Evolutionary conservation across 345 rosid genomes (phyloP), one percentile per base, ranked within the genome.

Genomic region (Iberis pinnata): DNA sequence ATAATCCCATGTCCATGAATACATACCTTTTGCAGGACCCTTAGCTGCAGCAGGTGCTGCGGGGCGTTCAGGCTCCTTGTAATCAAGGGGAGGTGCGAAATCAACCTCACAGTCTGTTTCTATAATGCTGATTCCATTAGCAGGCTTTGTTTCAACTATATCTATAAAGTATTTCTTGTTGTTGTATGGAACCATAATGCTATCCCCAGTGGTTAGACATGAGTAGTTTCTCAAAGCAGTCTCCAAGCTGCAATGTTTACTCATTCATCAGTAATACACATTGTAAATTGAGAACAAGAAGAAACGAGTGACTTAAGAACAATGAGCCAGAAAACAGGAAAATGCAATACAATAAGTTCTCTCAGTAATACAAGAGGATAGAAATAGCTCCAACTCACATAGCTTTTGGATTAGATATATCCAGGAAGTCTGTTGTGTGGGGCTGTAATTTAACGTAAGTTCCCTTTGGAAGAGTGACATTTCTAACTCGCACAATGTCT

Each of bases 31-130:
- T n/a, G n/a, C n/a, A n/a, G n/a, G n/a, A n/a, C n/a, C n/a, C n/a
- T n/a, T n/a, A n/a, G n/a, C n/a, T n/a, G n/a, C n/a, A n/a, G n/a
- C 60, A 20, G 51, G 68, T 33, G 66, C 22, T 46, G 67, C 27
- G 31, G 17, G 35, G 59, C 5, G 73, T 75, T 76, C 82, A 16
- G 72, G 73, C 63, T 78, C 90, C 70, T 69, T 75, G 49, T 75
- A 78, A 61, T 78, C 87, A 27, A 83, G 81, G 64, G 89, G 86
- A 22, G 78, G 77, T 40, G 82, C 82, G 27, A 80, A 83, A 67
- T 76, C 90, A 17, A 83, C 90, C 61, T 83, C 90, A 38, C 80
- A 80, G 46, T 80, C 90, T 3, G 90, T 80, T 58, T 83, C 90
- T 18, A 80, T 80, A 31, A 78, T 78, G 68, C 84, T 83, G 17